Base-by-base conservation (phyloP, 2,329 filamentous ascomycete species). In the Coleophoma eucalyptorum region DNA sequence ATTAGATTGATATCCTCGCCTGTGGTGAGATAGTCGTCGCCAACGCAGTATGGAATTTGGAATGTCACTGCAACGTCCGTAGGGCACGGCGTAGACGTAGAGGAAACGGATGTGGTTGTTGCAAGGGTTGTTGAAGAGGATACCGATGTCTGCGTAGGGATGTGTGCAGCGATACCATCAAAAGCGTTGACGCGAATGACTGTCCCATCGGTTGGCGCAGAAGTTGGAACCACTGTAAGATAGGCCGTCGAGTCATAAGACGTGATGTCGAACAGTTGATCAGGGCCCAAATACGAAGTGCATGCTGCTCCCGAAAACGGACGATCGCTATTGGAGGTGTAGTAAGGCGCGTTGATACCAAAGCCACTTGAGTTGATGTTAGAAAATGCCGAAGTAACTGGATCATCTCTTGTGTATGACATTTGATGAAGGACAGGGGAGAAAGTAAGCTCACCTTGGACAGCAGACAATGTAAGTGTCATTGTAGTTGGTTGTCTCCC, bases 391-490 rank as follows among this genome's bases (percentile, higher is more conserved):
- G 11, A 7, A 8, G 16, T 42, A 48, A 35, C 20, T 51, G 21
- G 21, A 26, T 26, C 21, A 26, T 26, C 21, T 26, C 21, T 26
- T 26, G 21, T 26, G 21, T 26, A 26, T 26, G 21, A 26, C 7
- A 26, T 26, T 26, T 26, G 21, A 26, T 26, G 21, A 26, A 26
- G 21, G 7, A 26, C 21, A 26, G 21, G 21, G 21, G 21, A 26
- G 21, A 26, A 26, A 26, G 21, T 26, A 26, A 26, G 21, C 21
- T 26, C 21, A 51, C 44, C 40, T 43, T 34, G 50, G 50, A 33
- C 50, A 51, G 20, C 50, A 51, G 21, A 51, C 48, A 35, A 48
- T 33, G 48, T 48, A 51, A 31, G 44, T 51, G 19, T 44, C 32
- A 32, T 51, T 51, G 10, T 41, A 20, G 6, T 47, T 19, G 34